Evolutionary conservation across 1,139 yeast species (phyloP), one percentile per base, ranked within the genome.

Genomic region (Debaryomyces fabryi): DNA sequence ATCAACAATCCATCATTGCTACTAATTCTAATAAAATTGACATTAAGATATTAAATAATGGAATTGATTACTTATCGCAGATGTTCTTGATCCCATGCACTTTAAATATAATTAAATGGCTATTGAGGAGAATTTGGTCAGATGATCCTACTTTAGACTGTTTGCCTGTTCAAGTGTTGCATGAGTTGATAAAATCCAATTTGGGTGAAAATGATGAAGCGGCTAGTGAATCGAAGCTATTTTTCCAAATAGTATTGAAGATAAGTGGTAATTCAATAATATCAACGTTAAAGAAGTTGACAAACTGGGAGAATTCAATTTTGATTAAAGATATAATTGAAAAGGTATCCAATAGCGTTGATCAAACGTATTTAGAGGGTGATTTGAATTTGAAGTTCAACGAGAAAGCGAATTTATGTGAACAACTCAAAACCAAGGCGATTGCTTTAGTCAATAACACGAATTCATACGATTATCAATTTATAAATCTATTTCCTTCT

Each of bases 1-100:
- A 89, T 58, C 84, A 83, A 52, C 95, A 90, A 61, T 85, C 90
- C 0, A 73, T 89, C 5, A 64, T 76, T 18, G 91, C 96, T 0
- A 73, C 82, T 45, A 78, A 79, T 30, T 62, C 76, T 16, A 82
- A 82, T 1, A 70, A 81, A 16, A 74, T 88, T 6, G 65, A 63
- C 48, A 56, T 62, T 20, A 58, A 63, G 16, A 65, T 68, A 2
- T 60, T 76, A 33, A 63, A 58, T 46, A 75, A 73, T 52, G 81
- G 81, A 1, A 59, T 76, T 43, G 81, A 76, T 48, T 76, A 75
- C 52, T 69, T 76, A 45, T 66, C 78, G 4, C 81, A 75, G 52
- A 57, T 59, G 15, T 76, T 76, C 48, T 64, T 76, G 44, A 64
- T 73, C 8, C 77, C 79, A 0, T 71, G 78, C 46, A 67, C 70